Evolutionary conservation across 495 filamentous ascomycete genomes (phyloP).

Genomic region (Hamigera avellanea): DNA sequence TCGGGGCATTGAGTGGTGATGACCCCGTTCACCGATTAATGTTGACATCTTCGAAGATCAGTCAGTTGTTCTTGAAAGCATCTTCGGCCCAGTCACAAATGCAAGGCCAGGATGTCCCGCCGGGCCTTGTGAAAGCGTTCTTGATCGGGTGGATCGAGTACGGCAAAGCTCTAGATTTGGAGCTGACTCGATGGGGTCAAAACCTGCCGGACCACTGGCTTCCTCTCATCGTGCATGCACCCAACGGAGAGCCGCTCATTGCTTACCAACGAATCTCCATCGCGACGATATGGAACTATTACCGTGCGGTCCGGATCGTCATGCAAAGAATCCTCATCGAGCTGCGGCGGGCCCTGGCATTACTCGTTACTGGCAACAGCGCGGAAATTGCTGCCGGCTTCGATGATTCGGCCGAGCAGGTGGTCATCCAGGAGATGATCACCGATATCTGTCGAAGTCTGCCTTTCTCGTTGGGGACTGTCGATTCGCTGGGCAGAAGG

Average conservation of each 20-base stretch:
- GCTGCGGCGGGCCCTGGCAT: constrained; percentile 13
- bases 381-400: too few species aligned
- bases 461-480: constrained; percentile 25
- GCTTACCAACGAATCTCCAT: constrained; percentile 22
- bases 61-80: constrained; percentile 17
- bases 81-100: constrained; percentile 5
- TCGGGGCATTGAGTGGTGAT: constrained; percentile 15
- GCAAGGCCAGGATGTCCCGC: background rate
- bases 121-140: background rate
- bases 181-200: constrained; percentile 25
- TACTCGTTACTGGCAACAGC: constrained; percentile 1
- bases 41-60: constrained; percentile 20
- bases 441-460: constrained; percentile 30
- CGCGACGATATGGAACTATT: constrained; percentile 27
- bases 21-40: constrained; percentile 30
- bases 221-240: constrained; percentile 22
- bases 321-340: constrained; percentile 21
- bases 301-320: constrained; percentile 28
- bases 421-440: constrained; percentile 25
- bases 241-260: constrained; percentile 22
- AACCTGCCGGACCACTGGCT: constrained; percentile 26
- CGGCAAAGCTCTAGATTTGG: constrained; percentile 15
- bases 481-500: constrained; percentile 25
- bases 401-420: constrained; percentile 1
- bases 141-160: constrained; percentile 15